Conservation (phyloP, 345 rosid species). For the Hevea brasiliensis region DNA sequence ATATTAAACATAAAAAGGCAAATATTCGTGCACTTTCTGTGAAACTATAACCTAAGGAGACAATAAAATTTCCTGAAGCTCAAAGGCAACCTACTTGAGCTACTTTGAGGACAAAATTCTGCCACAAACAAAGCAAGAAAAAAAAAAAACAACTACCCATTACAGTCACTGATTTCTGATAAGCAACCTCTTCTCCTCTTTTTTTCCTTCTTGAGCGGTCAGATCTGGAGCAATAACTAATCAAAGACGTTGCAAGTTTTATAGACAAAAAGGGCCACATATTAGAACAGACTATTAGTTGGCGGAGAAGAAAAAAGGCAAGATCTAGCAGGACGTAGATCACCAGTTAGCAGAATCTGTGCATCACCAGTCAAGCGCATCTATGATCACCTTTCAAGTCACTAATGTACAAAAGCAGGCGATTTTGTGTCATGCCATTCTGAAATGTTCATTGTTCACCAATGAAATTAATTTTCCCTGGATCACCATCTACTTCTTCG, state of each 20-base stretch:
- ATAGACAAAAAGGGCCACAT: conserved; percentile 13
- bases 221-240: conserved; percentile 12
- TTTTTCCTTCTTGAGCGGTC: not conserved
- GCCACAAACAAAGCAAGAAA: conserved; percentile 1
- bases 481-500: conserved; percentile 29
- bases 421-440: conserved; percentile 14
- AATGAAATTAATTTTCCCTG: conserved; percentile 25
- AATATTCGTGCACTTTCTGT: not conserved
- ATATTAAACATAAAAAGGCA: too few relatives aligned
- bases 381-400: conserved; percentile 32
- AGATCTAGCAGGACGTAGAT: conserved; percentile 15
- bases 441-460: conserved; percentile 17
- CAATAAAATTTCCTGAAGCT: not conserved
- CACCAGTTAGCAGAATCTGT: conserved; percentile 30
- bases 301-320: conserved; percentile 7
- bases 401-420: conserved; percentile 35
- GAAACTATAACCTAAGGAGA: not conserved
- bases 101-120: conserved; percentile 5
- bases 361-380: conserved; percentile 30
- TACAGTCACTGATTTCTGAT: not conserved
- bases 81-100: not conserved
- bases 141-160: not conserved
- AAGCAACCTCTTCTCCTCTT: conserved; percentile 10
- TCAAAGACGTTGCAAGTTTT: conserved; percentile 3
- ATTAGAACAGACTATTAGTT: conserved; percentile 8